phyloP scores from a whole-genome alignment of 129 eudicot genomes.

The Tanacetum coccineum region DNA sequence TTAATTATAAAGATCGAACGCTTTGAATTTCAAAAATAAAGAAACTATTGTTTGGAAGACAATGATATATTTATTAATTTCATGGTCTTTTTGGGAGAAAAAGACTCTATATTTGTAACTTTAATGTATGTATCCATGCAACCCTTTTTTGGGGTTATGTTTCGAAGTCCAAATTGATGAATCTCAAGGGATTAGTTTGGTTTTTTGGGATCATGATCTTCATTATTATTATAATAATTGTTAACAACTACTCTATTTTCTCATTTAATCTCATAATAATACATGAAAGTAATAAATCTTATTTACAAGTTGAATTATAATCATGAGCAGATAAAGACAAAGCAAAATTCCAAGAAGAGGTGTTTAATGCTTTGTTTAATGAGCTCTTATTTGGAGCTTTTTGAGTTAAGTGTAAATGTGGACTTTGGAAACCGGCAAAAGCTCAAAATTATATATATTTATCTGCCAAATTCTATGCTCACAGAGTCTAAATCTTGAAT shows the following conservation, averaged over 20 bases:
- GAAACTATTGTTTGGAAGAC: neutral
- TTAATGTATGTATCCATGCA: slow-evolving; percentile 30
- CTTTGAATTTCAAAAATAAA: slow-evolving; percentile 2
- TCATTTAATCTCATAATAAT: slow-evolving; percentile 17
- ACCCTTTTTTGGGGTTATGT: slow-evolving; percentile 34
- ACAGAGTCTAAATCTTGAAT: slow-evolving; percentile 26
- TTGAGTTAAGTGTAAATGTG: slow-evolving; percentile 35
- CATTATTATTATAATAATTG: slow-evolving; percentile 1
- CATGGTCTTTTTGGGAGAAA: slow-evolving; percentile 40
- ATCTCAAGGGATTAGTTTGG: slow-evolving; percentile 40
- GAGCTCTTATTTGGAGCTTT: slow-evolving; percentile 31
- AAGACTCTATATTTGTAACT: slow-evolving; percentile 29
- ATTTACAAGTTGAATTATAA: slow-evolving; percentile 3
- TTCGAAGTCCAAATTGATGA: slow-evolving; percentile 33
- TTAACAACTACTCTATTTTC: slow-evolving; percentile 9
- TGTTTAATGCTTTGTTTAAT: slow-evolving; percentile 27
- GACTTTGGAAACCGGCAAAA: slow-evolving; percentile 39
- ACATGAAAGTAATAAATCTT: slow-evolving; percentile 34
- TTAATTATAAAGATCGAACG: neutral
- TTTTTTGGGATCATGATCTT: slow-evolving; percentile 37
- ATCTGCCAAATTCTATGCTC: slow-evolving; percentile 37
- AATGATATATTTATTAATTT: slow-evolving; percentile 17
- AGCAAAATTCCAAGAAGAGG: slow-evolving; percentile 26
- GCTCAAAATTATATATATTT: slow-evolving; percentile 35
- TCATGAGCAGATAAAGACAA: slow-evolving; percentile 32